Evolutionary conservation across 148 eudicot genomes (phyloP), one percentile per base, ranked within the genome.

Genomic region (Tetragonia tetragonoides): DNA sequence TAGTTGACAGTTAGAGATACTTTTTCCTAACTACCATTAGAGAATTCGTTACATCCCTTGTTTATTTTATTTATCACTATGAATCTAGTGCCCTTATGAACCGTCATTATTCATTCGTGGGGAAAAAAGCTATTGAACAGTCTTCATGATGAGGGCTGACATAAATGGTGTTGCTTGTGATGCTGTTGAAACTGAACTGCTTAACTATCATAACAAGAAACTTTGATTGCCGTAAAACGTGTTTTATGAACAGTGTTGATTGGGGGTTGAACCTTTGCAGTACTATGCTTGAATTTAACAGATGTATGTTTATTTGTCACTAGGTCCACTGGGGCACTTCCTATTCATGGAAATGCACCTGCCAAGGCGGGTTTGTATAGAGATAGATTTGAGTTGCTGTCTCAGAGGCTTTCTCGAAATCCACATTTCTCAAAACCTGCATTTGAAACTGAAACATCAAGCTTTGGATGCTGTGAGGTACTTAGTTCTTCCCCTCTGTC

Each of bases 391-490:
- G 87, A 90, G 49, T 80, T 91, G 73, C 71, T 95, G 87, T 85
- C 82, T 14, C 95, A 91, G 79, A 90, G 91, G 83, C 89, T 95
- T 81, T 85, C 92, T 76, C 97, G 95, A 10, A 90, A 91, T 62
- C 94, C 94, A 21, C 89, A 90, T 79, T 95, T 95, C 80, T 88
- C 94, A 46, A 88, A 85, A 74, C 94, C 97, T 75, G 88, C 87
- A 40, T 95, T 92, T 85, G 91, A 87, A 75, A 75, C 84, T 68
- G 90, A 83, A 39, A 61, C 80, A 60, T 86, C 94, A 41, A 86
- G 81, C 66, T 84, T 79, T 51, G 95, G 97, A 37, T 86, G 88
- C 74, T 93, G 97, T 82, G 97, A 95, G 99, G 99, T 93, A 83
- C n/a, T 49, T 15, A 6, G 14, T 60, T 47, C 6, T 59, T 41